phyloP scores from a whole-genome alignment of 75 land plant genomes.

The Pinus tabuliformis region DNA sequence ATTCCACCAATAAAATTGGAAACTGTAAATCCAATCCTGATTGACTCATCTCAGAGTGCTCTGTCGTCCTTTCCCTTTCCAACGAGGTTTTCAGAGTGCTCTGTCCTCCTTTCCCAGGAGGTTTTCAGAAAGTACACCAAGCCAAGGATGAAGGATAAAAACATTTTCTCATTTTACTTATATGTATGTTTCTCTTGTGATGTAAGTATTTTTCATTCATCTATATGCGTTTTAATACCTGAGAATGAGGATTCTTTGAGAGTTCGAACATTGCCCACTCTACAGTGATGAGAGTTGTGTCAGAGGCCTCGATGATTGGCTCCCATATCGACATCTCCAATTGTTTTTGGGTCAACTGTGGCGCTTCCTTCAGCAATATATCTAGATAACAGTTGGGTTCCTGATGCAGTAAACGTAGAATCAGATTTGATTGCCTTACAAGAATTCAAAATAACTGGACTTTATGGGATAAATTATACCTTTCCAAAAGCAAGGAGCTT shows the following conservation, averaged over 20 bases:
- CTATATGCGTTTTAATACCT: no score
- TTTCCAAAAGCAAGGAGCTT: slow-evolving; percentile 42
- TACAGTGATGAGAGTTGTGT: slow-evolving; percentile 75
- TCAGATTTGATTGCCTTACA: neutral
- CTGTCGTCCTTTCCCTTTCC: no score
- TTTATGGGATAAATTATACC: slow-evolving; percentile 31
- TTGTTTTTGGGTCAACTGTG: slow-evolving; percentile 56
- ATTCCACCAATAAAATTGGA: no score
- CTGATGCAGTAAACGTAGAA: slow-evolving; percentile 24
- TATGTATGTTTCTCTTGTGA: no score
- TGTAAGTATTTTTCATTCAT: no score
- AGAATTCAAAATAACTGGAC: neutral
- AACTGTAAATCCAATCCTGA: no score
- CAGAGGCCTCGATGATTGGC: slow-evolving; percentile 78
- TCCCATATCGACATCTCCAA: slow-evolving; percentile 76
- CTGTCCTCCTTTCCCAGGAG: no score
- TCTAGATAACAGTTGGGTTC: slow-evolving; percentile 50
- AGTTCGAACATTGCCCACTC: slow-evolving; percentile 96
- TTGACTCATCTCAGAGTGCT: no score
- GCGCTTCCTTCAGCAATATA: slow-evolving; percentile 49
- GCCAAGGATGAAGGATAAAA: no score
- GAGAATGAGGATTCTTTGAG: slow-evolving; percentile 52
- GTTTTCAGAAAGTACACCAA: no score
- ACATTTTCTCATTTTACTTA: no score
- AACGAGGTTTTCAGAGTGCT: no score